Base-by-base conservation (phyloP, 176 grass and related monocot genomes). In the Luzula sylvatica region DNA sequence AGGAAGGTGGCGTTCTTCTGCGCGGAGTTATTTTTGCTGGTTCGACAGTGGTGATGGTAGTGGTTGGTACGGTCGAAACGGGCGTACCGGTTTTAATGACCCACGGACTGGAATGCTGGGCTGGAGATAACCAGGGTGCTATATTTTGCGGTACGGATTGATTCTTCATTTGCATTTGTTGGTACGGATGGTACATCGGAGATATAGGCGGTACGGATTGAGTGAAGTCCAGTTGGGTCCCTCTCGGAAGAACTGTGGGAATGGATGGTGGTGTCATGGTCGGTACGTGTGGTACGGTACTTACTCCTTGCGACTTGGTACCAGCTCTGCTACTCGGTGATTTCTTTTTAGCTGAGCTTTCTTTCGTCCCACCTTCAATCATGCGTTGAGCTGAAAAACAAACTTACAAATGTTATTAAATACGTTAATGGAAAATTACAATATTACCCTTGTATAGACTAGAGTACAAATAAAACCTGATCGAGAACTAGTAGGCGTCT, bases 171-270 rank as follows among this genome's bases (percentile, higher is more conserved):
- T 83, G 78, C 42, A 82, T 24, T 44, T 62, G 70, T 61, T 68
- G 87, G 51, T 87, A 98, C 15, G 60, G 60, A 11, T 64, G 46
- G 30, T 30, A 49, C 14, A 64, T 64, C 46, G 72, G 8, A 55
- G 78, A 81, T 61, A 75, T 40, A 14, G 93, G 86, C 58, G 86
- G 80, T 50, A 54, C 25, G 65, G 78, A 73, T 69, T 98, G 93
- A 53, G 61, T 72, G 72, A 90, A 92, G 51, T 90, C 82, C 18
- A 99, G 22, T 39, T 92, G 75, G 20, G 72, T 75, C 9, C 86
- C 75, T 79, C 75, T 81, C 60, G 76, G 67, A 53, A 89, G 26
- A 47, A 79, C 52, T 55, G 52, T 63, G 54, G 30, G 78, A 48
- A 65, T 57, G 26, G 65, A 53, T 65, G 93, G 72, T 15, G 82